phyloP scores from a whole-genome alignment of 352 stramenopile genomes.

The Phytophthora foliorum region DNA sequence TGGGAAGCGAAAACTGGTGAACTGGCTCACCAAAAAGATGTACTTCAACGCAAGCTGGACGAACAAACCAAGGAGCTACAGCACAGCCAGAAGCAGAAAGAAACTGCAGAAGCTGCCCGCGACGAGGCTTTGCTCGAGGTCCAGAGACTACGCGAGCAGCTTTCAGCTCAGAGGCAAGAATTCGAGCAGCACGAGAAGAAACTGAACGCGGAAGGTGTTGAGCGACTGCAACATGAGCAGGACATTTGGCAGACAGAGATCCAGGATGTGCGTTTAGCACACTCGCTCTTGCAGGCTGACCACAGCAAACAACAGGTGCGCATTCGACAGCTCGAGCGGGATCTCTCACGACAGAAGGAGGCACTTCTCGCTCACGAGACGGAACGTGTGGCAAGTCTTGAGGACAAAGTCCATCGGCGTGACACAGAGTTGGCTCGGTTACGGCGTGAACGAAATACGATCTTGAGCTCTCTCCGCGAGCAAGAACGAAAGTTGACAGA shows the following conservation, averaged over 20 bases:
- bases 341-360: slow-evolving; percentile 65
- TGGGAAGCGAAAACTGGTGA: slow-evolving; percentile 60
- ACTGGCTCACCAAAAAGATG: slow-evolving; percentile 49
- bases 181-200: slow-evolving; percentile 41
- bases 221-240: slow-evolving; percentile 57
- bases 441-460: slow-evolving; percentile 70
- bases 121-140: slow-evolving; percentile 49
- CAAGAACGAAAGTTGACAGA: slow-evolving; percentile 49
- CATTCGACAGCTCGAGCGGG: slow-evolving; percentile 68
- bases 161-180: slow-evolving; percentile 39
- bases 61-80: slow-evolving; percentile 16
- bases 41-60: slow-evolving; percentile 31
- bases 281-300: slow-evolving; percentile 60
- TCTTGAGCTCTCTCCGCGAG: slow-evolving; percentile 67
- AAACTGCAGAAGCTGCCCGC: slow-evolving; percentile 35
- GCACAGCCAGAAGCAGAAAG: slow-evolving; percentile 31
- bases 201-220: slow-evolving; percentile 43
- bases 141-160: slow-evolving; percentile 52
- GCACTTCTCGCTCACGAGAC: slow-evolving; percentile 53
- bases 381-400: slow-evolving; percentile 49
- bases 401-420: slow-evolving; percentile 37
- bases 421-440: slow-evolving; percentile 68
- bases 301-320: slow-evolving; percentile 68
- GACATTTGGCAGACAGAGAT: slow-evolving; percentile 71
- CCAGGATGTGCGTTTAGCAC: slow-evolving; percentile 55